Evolutionary conservation across 129 eudicot genomes (phyloP), one percentile per base, ranked within the genome.

Genomic region (Flaveria robusta): DNA sequence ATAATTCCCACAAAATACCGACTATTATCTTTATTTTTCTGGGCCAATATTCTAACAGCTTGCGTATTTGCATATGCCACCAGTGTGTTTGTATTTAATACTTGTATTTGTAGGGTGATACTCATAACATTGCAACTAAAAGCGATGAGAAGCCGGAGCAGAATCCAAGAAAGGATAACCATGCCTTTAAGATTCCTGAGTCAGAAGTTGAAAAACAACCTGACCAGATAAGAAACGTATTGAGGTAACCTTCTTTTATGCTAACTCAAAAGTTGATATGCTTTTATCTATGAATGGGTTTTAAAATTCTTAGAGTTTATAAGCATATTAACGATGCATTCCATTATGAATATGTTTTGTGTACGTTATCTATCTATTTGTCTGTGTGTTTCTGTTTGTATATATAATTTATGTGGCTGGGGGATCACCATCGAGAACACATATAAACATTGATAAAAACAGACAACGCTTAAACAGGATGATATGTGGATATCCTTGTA

Each of bases 81-180:
- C 1, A 13, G 24, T 56, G 19, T 45, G 54, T 54, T 62, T 71
- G 50, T 71, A 62, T 34, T 34, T 34, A 37, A 49, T 70, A 62
- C 34, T 58, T 66, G 27, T 43, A 49, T 12, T 62, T 51, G 77
- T 82, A 87, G 91, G 71, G 68, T 72, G 72, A 78, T 75, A 69
- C 84, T 34, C 16, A 45, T 50, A 49, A 75, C 59, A 68, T 50
- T 45, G 81, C 27, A 71, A 72, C 70, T 54, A 31, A 77, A 41
- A 27, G 19, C 72, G 47, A 81, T 15, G 72, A 76, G 82, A 65
- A 68, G 68, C 46, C 65, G 39, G 73, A 81, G 47, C 47, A 75
- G 70, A 29, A 55, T 60, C 41, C 5, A 10, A 78, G 69, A 58
- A 74, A 84, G 56, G 65, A 71, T 72, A 68, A 65, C 0, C 11